These are phyloP conservation scores for Heterobasidion irregulare DNA, from an alignment of 1,284 basidiomycete species.

Conservation along the genomic window DNA sequence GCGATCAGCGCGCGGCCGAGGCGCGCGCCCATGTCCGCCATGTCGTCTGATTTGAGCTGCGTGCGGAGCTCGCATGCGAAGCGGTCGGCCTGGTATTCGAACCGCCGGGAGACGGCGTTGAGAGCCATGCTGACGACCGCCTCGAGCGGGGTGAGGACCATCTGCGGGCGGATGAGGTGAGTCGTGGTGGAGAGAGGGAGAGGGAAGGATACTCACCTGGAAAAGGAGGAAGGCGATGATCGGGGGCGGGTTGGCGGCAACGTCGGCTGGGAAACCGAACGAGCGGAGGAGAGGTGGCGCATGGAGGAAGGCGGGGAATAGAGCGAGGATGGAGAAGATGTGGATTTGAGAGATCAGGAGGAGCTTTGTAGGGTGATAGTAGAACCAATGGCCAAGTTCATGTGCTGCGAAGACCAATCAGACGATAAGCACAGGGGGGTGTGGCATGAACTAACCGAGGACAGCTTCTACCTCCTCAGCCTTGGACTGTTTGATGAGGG, in stretches of 20 bases:
- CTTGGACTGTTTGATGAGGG: constrained; percentile 85
- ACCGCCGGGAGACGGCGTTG: constrained; percentile 75
- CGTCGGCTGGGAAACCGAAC: constrained; percentile 76
- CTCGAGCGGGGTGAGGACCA: constrained; percentile 80
- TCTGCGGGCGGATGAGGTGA: constrained; percentile 27
- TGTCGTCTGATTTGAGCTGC: constrained; percentile 34
- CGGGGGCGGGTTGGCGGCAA: constrained; percentile 68
- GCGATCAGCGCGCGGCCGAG: constrained; percentile 74
- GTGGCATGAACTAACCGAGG: constrained; percentile 28
- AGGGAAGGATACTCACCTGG: constrained; percentile 36
- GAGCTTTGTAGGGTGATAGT: constrained; percentile 84
- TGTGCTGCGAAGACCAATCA: constrained; percentile 46
- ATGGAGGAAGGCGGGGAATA: constrained; percentile 90
- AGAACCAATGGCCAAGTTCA: constrained; percentile 95
- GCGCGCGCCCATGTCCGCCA: constrained; percentile 73
- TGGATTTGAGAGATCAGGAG: constrained; percentile 82
- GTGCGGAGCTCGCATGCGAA: constrained; percentile 68
- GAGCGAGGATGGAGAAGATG: constrained; percentile 77
- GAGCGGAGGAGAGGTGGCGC: constrained; percentile 78
- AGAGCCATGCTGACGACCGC: constrained; percentile 69
- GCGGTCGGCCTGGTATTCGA: constrained; percentile 87
- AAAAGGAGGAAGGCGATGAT: constrained; percentile 87
- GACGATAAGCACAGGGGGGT: constrained; percentile 1
- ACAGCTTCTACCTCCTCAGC: constrained; percentile 90
- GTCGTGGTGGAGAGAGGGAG: neutral